Percentiles rank a stretch among this genome's conserved stretches.
Conservation (phyloP, 2,329 filamentous ascomycete genomes). For the Colletotrichum sp. region DNA sequence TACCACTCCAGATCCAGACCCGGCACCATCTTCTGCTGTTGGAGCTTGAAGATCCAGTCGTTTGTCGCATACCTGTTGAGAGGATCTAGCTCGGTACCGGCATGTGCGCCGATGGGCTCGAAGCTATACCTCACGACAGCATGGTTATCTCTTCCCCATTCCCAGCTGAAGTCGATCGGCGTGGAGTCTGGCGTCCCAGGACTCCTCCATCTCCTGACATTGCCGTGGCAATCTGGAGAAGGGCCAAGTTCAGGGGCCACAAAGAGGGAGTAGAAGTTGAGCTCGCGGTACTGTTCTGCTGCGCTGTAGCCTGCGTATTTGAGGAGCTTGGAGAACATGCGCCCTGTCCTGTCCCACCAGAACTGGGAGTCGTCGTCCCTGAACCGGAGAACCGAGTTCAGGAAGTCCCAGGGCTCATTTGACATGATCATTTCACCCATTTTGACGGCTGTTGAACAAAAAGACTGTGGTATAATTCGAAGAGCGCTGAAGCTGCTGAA, state of each 20-base stretch:
- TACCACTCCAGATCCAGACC: slow-evolving; percentile 16
- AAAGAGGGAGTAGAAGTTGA: slow-evolving; percentile 19
- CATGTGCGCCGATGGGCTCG: slow-evolving; percentile 11
- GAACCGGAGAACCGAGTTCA: slow-evolving; percentile 15
- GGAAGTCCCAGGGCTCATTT: slow-evolving; percentile 13
- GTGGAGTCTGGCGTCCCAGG: slow-evolving; percentile 13
- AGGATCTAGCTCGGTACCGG: slow-evolving; percentile 12
- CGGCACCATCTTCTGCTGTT: slow-evolving; percentile 3
- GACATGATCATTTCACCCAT: slow-evolving; percentile 20
- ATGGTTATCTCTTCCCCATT: slow-evolving; percentile 1
- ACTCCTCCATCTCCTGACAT: slow-evolving; percentile 11
- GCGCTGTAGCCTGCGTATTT: slow-evolving; percentile 16
- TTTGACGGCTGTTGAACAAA: not conserved
- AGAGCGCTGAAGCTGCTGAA: not conserved
- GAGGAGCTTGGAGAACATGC: slow-evolving; percentile 17
- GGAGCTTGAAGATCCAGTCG: slow-evolving; percentile 16
- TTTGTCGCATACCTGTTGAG: slow-evolving; percentile 12
- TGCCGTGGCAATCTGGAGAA: slow-evolving; percentile 13
- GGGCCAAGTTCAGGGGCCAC: slow-evolving; percentile 15
- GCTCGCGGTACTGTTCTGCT: slow-evolving; percentile 13
- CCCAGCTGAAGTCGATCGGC: slow-evolving; percentile 19
- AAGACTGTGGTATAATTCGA: not conserved
- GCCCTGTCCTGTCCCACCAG: slow-evolving; percentile 15
- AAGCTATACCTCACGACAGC: slow-evolving; percentile 11
- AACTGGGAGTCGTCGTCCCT: slow-evolving; percentile 17